These are phyloP conservation scores for Fusarium luffae DNA, from an alignment of 2,329 filamentous ascomycete genomes.

Conservation along the genomic window DNA sequence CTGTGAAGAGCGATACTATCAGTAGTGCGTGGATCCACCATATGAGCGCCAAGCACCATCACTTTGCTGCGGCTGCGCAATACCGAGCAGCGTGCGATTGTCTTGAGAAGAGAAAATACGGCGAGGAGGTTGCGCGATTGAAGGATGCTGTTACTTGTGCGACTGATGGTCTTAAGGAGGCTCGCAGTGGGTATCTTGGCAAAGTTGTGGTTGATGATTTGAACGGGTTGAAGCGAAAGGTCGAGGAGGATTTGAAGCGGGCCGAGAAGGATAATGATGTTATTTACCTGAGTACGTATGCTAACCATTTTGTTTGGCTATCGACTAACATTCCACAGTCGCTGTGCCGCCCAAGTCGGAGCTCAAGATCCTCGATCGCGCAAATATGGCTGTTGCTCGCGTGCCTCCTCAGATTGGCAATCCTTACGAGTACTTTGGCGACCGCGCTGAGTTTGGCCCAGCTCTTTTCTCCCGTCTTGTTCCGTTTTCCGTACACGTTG, in stretches of 20 bases:
- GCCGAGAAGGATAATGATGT: slow-evolving; percentile 97
- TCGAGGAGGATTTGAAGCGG: slow-evolving; percentile 87
- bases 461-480: slow-evolving; percentile 92
- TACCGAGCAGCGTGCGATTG: slow-evolving; percentile 91
- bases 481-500: slow-evolving; percentile 94
- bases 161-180: slow-evolving; percentile 87
- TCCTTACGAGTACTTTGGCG: slow-evolving; percentile 82
- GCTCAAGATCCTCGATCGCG: slow-evolving; percentile 84
- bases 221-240: slow-evolving; percentile 81
- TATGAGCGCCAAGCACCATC: slow-evolving; percentile 95
- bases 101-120: slow-evolving; percentile 92
- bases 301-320: accelerated
- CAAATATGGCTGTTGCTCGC: slow-evolving; percentile 85
- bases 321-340: slow-evolving; percentile 57
- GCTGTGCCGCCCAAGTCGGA: slow-evolving; percentile 89
- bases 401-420: slow-evolving; percentile 85
- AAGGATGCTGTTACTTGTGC: slow-evolving; percentile 85
- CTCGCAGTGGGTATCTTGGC: slow-evolving; percentile 77
- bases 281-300: slow-evolving; percentile 80
- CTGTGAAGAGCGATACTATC: slow-evolving; percentile 87
- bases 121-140: slow-evolving; percentile 91
- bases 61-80: slow-evolving; percentile 95
- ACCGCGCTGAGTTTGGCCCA: slow-evolving; percentile 81
- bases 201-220: slow-evolving; percentile 85
- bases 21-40: slow-evolving; percentile 98